These are phyloP conservation scores for Lipomyces yamadae DNA, from an alignment of 805 yeast genomes.

Conservation along the genomic window DNA sequence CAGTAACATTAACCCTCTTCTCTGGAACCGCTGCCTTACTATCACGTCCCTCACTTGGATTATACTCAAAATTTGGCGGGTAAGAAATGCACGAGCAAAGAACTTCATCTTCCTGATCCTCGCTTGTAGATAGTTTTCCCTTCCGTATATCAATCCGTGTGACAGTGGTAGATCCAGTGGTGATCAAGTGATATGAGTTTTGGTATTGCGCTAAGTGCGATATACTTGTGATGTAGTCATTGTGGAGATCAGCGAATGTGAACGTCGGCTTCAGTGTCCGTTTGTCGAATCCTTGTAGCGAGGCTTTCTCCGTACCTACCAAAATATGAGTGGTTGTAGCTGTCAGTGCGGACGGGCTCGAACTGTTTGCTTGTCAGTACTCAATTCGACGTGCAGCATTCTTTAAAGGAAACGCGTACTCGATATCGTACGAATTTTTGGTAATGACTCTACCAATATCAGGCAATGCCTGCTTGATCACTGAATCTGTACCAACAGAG, in stretches of 20 bases:
- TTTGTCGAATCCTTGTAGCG: conserved; percentile 66
- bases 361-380: background rate
- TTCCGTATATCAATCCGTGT: conserved; percentile 79
- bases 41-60: conserved; percentile 9
- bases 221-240: conserved; percentile 70
- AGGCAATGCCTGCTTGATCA: conserved; percentile 73
- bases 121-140: conserved; percentile 67
- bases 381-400: background rate
- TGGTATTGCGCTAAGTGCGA: conserved; percentile 63
- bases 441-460: conserved; percentile 75
- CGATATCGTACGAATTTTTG: conserved; percentile 49
- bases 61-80: conserved; percentile 32
- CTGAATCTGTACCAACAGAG: conserved; percentile 79
- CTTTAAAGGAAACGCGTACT: conserved; percentile 3
- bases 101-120: conserved; percentile 94
- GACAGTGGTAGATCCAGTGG: conserved; percentile 81
- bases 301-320: conserved; percentile 71
- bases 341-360: conserved; percentile 41
- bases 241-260: conserved; percentile 62
- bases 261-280: conserved; percentile 57
- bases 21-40: conserved; percentile 6
- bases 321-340: conserved; percentile 45
- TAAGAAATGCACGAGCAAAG: conserved; percentile 66
- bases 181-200: conserved; percentile 77
- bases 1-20: conserved; percentile 44